Percentiles rank a stretch among this genome's conserved stretches.
Evolutionary conservation across 306 rosid genomes (phyloP).

Genomic region (Cajanus cajan): DNA sequence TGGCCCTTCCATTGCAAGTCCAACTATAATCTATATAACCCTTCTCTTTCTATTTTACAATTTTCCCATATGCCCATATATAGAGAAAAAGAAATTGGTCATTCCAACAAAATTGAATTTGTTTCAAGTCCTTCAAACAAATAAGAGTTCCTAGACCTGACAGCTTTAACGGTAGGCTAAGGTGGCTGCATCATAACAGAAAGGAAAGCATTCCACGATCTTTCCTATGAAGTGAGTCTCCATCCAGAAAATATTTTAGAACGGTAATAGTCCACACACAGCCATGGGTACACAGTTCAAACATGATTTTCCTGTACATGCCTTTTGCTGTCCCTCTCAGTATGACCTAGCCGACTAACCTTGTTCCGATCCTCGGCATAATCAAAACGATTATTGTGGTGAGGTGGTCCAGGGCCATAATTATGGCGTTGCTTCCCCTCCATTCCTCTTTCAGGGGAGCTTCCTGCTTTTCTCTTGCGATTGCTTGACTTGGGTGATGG

Average conservation of each 20-base stretch:
- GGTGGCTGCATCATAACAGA: slow-evolving; percentile 13
- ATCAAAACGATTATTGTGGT: slow-evolving; percentile 50
- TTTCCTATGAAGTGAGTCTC: not conserved
- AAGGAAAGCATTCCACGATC: slow-evolving; percentile 1
- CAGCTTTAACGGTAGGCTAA: not conserved
- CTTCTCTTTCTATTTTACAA: slow-evolving; percentile 28
- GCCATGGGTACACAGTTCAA: slow-evolving; percentile 27
- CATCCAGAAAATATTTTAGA: slow-evolving; percentile 14
- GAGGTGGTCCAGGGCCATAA: slow-evolving; percentile 44
- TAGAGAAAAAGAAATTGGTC: slow-evolving; percentile 25
- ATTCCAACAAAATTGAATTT: slow-evolving; percentile 30
- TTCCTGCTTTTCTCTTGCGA: slow-evolving; percentile 79
- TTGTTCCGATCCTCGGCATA: slow-evolving; percentile 48
- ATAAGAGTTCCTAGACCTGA: not conserved
- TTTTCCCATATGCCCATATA: slow-evolving; percentile 30
- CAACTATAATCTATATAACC: slow-evolving; percentile 27
- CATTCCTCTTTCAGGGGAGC: slow-evolving; percentile 49
- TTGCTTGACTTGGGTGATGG: slow-evolving; percentile 64
- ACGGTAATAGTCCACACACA: not conserved
- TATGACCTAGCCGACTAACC: slow-evolving; percentile 49
- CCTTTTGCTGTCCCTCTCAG: slow-evolving; percentile 70
- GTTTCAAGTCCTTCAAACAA: slow-evolving; percentile 26
- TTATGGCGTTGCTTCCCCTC: slow-evolving; percentile 67
- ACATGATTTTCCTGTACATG: slow-evolving; percentile 66
- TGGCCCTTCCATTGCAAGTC: slow-evolving; percentile 37